phyloP scores from a whole-genome alignment of 2,329 filamentous ascomycete species.

The Colletotrichum camelliae region DNA sequence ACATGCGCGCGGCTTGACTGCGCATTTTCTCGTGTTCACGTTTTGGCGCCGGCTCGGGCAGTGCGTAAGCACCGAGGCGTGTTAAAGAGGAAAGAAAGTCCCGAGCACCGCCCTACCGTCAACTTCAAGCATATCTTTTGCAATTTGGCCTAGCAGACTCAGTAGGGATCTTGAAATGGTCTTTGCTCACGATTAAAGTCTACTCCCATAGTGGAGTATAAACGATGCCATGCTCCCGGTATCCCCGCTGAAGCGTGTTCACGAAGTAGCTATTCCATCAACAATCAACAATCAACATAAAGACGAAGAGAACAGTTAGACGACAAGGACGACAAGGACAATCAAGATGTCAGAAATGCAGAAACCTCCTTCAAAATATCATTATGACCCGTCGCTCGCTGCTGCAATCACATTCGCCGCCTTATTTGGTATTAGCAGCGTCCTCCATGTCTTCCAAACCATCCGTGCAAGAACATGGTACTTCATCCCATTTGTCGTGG shows the following conservation, averaged over 20 bases:
- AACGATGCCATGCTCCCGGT: background rate
- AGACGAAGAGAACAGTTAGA: background rate
- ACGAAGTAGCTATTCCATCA: fast-evolving
- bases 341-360: background rate
- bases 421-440: background rate
- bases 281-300: no score
- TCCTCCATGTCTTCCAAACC: background rate
- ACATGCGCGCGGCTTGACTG: background rate
- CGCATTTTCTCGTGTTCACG: background rate
- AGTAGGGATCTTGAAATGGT: background rate
- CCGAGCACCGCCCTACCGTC: background rate
- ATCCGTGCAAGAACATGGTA: background rate
- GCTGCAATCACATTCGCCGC: background rate
- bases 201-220: background rate
- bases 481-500: background rate
- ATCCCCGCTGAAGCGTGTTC: fast-evolving
- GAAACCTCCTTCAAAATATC: background rate
- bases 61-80: background rate
- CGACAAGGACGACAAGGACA: background rate
- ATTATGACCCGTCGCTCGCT: background rate
- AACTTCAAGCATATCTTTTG: background rate
- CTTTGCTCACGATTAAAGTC: background rate
- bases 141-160: background rate
- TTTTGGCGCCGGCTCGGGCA: background rate
- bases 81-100: background rate